Conservation (phyloP, 2,329 filamentous ascomycete genomes). For the Diaporthe capsici region DNA sequence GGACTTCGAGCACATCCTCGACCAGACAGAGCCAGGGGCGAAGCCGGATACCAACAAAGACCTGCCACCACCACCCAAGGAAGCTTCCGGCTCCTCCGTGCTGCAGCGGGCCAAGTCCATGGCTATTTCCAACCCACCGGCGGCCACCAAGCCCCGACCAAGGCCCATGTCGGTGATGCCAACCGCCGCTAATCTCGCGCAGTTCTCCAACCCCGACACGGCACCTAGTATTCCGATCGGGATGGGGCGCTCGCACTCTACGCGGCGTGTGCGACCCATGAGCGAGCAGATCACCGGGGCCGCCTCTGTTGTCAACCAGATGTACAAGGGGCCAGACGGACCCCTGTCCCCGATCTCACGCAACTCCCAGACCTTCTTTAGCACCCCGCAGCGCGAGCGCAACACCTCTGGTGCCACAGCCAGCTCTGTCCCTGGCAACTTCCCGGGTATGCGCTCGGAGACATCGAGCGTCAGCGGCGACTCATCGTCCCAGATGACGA, state of each 20-base stretch:
- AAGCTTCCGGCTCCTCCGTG: slow-evolving; percentile 64
- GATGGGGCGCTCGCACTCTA: slow-evolving; percentile 67
- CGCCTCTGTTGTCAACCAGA: slow-evolving; percentile 85
- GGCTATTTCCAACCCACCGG: slow-evolving; percentile 58
- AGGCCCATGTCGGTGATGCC: slow-evolving; percentile 72
- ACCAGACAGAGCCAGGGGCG: slow-evolving; percentile 76
- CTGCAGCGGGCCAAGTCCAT: slow-evolving; percentile 75
- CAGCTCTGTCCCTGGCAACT: slow-evolving; percentile 68
- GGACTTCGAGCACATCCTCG: slow-evolving; percentile 93
- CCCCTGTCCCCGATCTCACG: slow-evolving; percentile 73
- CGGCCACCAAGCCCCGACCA: slow-evolving; percentile 59
- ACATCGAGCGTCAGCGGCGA: slow-evolving; percentile 78
- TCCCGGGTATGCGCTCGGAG: slow-evolving; percentile 79
- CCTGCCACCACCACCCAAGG: slow-evolving; percentile 79
- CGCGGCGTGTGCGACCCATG: slow-evolving; percentile 66
- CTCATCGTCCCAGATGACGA: slow-evolving; percentile 64
- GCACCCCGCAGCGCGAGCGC: slow-evolving; percentile 48
- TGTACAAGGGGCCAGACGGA: slow-evolving; percentile 83
- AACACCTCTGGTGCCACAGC: slow-evolving; percentile 63
- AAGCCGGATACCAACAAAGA: slow-evolving; percentile 80
- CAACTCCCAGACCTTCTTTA: slow-evolving; percentile 76
- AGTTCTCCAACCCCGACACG: slow-evolving; percentile 73
- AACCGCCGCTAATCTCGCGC: slow-evolving; percentile 55
- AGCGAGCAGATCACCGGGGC: slow-evolving; percentile 75
- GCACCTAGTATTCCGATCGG: slow-evolving; percentile 82